These are phyloP conservation scores for Oryza meridionalis DNA, from an alignment of 176 grass and related monocot species.

Conservation along the genomic window DNA sequence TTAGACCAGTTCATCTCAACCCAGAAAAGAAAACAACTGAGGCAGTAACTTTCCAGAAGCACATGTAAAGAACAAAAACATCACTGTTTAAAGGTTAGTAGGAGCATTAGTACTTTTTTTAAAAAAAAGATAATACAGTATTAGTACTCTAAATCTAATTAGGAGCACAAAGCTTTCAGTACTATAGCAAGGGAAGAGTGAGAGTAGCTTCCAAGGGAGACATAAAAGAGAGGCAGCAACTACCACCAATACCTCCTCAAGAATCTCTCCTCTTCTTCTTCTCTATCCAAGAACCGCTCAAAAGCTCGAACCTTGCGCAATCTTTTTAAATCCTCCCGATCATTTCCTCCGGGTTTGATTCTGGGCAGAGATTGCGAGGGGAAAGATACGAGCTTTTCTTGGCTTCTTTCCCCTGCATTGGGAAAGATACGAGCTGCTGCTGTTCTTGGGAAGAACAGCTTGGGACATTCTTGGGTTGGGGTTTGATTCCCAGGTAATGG, in stretches of 20 bases:
- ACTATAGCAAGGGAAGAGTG: not conserved
- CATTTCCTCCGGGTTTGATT: not conserved
- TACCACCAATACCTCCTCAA: slow-evolving; percentile 22
- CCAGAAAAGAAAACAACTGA: not conserved
- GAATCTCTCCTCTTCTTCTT: slow-evolving; percentile 25
- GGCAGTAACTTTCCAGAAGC: slow-evolving; percentile 8
- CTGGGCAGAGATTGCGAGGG: not conserved
- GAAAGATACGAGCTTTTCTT: slow-evolving; percentile 44
- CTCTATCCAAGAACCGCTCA: not conserved
- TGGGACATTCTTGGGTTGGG: slow-evolving; percentile 19
- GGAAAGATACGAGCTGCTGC: not conserved
- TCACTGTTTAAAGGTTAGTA: slow-evolving; percentile 22
- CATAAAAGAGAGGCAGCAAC: slow-evolving; percentile 44
- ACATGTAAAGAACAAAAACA: slow-evolving; percentile 27
- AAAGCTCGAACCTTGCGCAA: not conserved
- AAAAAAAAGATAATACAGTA: too few relatives aligned
- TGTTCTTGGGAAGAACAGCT: not conserved
- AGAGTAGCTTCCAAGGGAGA: slow-evolving; percentile 50
- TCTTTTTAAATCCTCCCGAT: not conserved
- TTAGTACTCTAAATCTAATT: not conserved
- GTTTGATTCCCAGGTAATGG: slow-evolving; percentile 34
- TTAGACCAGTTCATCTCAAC: not conserved
- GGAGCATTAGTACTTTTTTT: not conserved
- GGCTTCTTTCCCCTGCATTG: slow-evolving; percentile 37
- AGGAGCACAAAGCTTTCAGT: slow-evolving; percentile 39